Evolutionary conservation across 2,329 filamentous ascomycete genomes (phyloP), one percentile per base, ranked within the genome.

Genomic region (Monilinia vaccinii-corymbosi): DNA sequence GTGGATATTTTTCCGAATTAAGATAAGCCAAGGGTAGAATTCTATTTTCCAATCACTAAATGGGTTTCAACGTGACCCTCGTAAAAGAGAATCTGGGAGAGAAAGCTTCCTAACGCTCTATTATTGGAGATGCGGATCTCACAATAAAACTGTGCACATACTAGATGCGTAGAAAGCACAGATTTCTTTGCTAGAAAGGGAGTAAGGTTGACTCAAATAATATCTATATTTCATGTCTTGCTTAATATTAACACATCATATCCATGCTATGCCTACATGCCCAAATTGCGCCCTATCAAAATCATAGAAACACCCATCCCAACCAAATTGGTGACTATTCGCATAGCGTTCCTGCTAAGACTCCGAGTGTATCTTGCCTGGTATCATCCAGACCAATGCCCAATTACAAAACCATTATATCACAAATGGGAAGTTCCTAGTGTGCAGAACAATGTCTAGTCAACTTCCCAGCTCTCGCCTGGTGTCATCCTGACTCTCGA

Each of bases 391-490:
- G 21, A 47, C 32, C 42, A 46, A 47, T 11, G 14, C 6, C 31
- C 28, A 34, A 56, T 56, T 47, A 56, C n/a, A 36, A 36, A 31
- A 40, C 10, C 55, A 57, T 50, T 28, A 38, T 49, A 40, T 49
- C 34, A 57, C 44, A 42, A 57, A 49, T 49, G 18, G 23, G 8
- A 32, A 44, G 25, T 42, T 50, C 25, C 23, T 50, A 28, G 31
- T 56, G 23, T 55, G 56, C 46, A 52, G 18, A 38, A 31, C 51
- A 45, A 38, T 18, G 6, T 61, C 60, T 42, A 67, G 40, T 67
- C 66, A 40, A 67, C 56, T 25, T 67, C 66, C 65, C 65, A 67
- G 44, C 63, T 66, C 25, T 59, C 63, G 13, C 64, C 61, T 25
- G 53, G 8, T 18, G 38, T 47, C 36, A 14, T 48, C 18, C n/a